Evolutionary conservation across 2,329 filamentous ascomycete genomes (phyloP).

Genomic region (Emergomyces pasteurianus): DNA sequence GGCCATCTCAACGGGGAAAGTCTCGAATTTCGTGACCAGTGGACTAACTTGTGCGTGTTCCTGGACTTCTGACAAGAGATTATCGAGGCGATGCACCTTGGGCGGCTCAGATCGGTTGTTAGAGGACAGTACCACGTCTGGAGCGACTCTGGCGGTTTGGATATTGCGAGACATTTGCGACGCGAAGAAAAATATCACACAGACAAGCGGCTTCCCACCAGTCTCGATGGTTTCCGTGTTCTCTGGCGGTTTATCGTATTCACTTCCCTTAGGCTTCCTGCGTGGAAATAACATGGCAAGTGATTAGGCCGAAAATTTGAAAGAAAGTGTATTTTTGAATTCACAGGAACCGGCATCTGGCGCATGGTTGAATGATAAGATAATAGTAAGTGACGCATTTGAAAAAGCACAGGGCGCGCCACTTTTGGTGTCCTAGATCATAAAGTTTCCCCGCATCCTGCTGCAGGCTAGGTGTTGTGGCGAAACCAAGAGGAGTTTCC

Average conservation of each 20-base stretch:
- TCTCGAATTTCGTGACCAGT: slow-evolving; percentile 16
- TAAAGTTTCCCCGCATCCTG: not conserved
- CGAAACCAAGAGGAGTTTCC: not conserved
- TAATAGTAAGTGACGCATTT: not conserved
- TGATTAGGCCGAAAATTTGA: not conserved
- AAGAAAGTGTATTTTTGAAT: not conserved
- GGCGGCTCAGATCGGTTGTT: not conserved
- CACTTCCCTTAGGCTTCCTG: slow-evolving; percentile 1
- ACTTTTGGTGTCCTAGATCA: not conserved
- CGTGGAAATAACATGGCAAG: slow-evolving; percentile 1
- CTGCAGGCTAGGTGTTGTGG: not conserved
- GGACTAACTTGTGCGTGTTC: slow-evolving; percentile 16
- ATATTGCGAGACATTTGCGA: slow-evolving; percentile 18
- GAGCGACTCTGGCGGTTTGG: slow-evolving; percentile 10
- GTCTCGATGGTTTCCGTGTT: not conserved
- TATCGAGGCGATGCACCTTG: slow-evolving; percentile 14
- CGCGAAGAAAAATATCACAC: slow-evolving; percentile 19
- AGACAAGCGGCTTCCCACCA: slow-evolving; percentile 11
- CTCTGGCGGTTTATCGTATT: not conserved
- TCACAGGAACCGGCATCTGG: not conserved
- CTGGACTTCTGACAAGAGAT: slow-evolving; percentile 14
- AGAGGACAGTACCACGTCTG: slow-evolving; percentile 2
- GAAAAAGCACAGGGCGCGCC: not conserved
- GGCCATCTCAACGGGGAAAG: slow-evolving; percentile 16
- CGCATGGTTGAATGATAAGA: not conserved